Conservation (phyloP, 495 filamentous ascomycete genomes). For the Daldinia bambusicola region DNA sequence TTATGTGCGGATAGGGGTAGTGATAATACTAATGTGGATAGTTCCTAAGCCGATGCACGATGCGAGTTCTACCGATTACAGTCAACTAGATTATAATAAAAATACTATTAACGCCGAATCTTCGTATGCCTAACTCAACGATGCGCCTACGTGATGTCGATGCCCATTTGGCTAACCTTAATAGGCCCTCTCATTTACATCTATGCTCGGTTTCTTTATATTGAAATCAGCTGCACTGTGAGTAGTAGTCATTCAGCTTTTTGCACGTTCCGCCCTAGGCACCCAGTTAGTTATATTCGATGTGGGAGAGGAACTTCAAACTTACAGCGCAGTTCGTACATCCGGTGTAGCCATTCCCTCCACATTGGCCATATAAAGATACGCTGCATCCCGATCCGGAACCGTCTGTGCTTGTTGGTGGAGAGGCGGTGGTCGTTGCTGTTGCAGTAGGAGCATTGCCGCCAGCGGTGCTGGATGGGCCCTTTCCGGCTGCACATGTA, state of each 20-base stretch:
- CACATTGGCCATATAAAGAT: conserved; percentile 57
- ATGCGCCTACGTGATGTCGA: neutral
- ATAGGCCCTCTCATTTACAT: neutral
- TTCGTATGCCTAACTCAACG: neutral
- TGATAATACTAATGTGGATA: conserved; percentile 12
- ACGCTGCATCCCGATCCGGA: conserved; percentile 47
- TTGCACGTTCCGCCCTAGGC: conserved; percentile 42
- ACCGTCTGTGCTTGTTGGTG: conserved; percentile 34
- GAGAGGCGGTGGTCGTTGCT: conserved; percentile 21
- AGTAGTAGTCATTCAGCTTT: conserved; percentile 50
- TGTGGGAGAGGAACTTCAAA: conserved; percentile 5
- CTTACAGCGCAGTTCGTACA: conserved; percentile 57
- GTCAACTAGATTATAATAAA: conserved; percentile 21
- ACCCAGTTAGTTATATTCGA: conserved; percentile 7
- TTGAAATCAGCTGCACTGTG: conserved; percentile 49
- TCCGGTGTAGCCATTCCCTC: conserved; percentile 56
- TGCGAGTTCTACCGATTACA: conserved; percentile 12
- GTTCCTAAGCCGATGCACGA: conserved; percentile 19
- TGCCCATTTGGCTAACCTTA: neutral
- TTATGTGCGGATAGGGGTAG: conserved; percentile 8
- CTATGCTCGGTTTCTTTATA: neutral
- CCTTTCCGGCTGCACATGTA: conserved; percentile 52
- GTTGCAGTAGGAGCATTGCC: conserved; percentile 15
- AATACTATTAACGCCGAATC: neutral
- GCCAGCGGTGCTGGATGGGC: conserved; percentile 41